These are phyloP conservation scores for Vitis hybrid DNA, from an alignment of 177 flowering plant genomes.

Conservation along the genomic window DNA sequence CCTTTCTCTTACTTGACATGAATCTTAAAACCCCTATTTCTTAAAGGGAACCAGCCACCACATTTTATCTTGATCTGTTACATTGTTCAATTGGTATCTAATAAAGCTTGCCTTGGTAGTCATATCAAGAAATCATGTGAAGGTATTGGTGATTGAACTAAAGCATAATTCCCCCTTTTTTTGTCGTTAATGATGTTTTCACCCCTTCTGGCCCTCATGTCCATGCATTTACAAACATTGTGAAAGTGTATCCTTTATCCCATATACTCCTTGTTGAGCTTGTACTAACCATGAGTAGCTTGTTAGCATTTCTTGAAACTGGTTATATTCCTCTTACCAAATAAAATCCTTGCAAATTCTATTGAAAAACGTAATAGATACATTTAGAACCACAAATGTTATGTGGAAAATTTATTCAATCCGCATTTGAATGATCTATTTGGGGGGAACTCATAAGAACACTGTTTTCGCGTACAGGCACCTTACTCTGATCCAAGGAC, in stretches of 20 bases:
- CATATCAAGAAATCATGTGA: too few relatives aligned
- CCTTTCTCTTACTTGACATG: too few relatives aligned
- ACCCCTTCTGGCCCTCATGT: too few relatives aligned
- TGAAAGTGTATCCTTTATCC: not conserved
- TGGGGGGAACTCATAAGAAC: not conserved
- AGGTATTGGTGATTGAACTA: too few relatives aligned
- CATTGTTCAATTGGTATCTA: not conserved
- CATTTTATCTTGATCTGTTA: too few relatives aligned
- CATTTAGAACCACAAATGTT: not conserved
- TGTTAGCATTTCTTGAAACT: not conserved
- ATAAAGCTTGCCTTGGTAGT: too few relatives aligned
- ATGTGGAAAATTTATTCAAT: not conserved
- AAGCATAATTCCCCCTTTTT: too few relatives aligned
- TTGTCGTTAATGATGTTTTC: too few relatives aligned
- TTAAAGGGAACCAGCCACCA: too few relatives aligned
- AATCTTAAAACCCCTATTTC: too few relatives aligned
- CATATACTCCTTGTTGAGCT: not conserved
- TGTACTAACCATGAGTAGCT: not conserved
- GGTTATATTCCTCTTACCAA: not conserved
- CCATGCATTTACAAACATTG: not conserved
- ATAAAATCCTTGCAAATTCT: not conserved
- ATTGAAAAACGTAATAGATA: not conserved
- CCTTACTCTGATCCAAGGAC: conserved; percentile 92
- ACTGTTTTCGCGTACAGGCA: conserved; percentile 52
- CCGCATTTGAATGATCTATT: not conserved